Evolutionary conservation across 2,329 filamentous ascomycete species (phyloP), one percentile per base, ranked within the genome.

Genomic region (Teratosphaeria viscida): DNA sequence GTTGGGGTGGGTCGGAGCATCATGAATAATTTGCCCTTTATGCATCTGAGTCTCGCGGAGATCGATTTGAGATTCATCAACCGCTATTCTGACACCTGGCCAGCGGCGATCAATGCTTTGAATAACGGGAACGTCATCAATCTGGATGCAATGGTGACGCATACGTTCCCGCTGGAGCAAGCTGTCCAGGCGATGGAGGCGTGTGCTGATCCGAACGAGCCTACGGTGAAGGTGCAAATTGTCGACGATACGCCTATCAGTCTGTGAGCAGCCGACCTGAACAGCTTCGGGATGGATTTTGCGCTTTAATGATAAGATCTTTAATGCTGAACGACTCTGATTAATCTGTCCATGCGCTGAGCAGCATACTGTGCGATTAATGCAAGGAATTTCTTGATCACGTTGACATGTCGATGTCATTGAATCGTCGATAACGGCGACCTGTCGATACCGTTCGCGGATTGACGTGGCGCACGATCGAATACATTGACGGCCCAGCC

Each of bases 61-160:
- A 65, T 88, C 63, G 78, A 87, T 65, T 75, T 89, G 32, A 82
- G 80, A 35, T 89, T 89, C 73, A 88, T 87, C 69, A 88, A 89
- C 70, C 78, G 86, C 6, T 89, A 88, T 69, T 77, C 79, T 37
- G 84, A 88, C 66, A 88, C 85, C 0, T 89, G 85, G 85, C 85
- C 85, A 0, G 79, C 82, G 0, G 85, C 82, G 0, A 85, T 89
- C 37, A 77, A 81, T 6, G 83, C 81, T 55, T 68, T 88, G 35
- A 77, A 76, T 34, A 81, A 83, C 2, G 29, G 37, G 12, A 80
- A 80, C 0, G 76, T 87, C 0, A 66, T 88, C 7, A 79, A 87
- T 66, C 73, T 87, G 26, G 84, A 84, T 67, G 78, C 77, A 57
- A 72, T 87, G 32, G 80, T 88, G 4, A 84, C 85, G 10, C 85